Percentiles rank a stretch among this genome's conserved stretches.
These are phyloP conservation scores for Fusarium brachygibbosum DNA, from an alignment of 2,329 filamentous ascomycete genomes.

Conservation along the genomic window DNA sequence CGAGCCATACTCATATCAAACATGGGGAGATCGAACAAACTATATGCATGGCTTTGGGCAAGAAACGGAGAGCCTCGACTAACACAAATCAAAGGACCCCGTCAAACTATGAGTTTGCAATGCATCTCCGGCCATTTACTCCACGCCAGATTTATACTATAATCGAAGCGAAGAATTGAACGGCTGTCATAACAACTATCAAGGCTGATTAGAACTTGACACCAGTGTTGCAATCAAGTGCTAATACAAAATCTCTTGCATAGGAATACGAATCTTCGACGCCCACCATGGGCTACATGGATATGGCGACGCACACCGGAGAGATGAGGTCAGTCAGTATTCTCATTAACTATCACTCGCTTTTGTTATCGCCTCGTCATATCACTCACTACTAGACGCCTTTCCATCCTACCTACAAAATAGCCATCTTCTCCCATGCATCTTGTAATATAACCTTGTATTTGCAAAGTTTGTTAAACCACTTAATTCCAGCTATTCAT, in stretches of 20 bases:
- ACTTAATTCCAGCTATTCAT: conserved; percentile 11
- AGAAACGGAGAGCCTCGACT: conserved; percentile 9
- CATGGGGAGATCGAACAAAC: conserved; percentile 29
- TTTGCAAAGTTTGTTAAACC: conserved; percentile 1
- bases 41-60: conserved; percentile 1
- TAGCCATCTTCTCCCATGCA: no score
- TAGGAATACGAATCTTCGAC: conserved; percentile 70
- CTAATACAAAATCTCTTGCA: conserved; percentile 50
- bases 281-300: conserved; percentile 67
- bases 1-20: conserved; percentile 22
- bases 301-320: conserved; percentile 62
- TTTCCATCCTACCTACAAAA: background rate
- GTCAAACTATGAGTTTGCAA: background rate
- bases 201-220: conserved; percentile 19
- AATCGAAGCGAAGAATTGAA: conserved; percentile 11
- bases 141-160: background rate
- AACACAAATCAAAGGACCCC: conserved; percentile 5
- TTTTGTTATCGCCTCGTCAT: background rate
- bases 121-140: background rate
- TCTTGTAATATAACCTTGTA: background rate
- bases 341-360: conserved; percentile 36
- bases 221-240: conserved; percentile 21
- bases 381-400: background rate
- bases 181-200: conserved; percentile 7
- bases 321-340: conserved; percentile 67